Evolutionary conservation across 306 rosid species (phyloP).

Genomic region (Medicago lupulina): DNA sequence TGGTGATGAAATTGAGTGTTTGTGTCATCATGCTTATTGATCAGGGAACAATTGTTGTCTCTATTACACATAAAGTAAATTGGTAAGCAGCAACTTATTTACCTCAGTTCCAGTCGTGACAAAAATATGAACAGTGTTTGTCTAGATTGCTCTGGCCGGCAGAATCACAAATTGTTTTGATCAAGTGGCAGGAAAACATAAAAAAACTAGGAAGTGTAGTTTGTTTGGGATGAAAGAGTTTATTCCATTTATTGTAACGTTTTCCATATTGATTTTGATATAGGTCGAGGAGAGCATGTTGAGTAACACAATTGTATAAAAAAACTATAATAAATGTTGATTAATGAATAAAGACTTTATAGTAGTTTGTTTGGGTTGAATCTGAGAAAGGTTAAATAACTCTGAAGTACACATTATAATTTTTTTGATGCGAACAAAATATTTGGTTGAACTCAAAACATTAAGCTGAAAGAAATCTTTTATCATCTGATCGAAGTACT

Average conservation of each 20-base stretch:
- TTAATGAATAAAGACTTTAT: too few relatives aligned
- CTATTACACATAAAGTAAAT: conserved; percentile 24
- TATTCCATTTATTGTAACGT: conserved; percentile 2
- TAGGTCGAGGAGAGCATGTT: too few relatives aligned
- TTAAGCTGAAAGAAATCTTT: too few relatives aligned
- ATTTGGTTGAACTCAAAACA: too few relatives aligned
- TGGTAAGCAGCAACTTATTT: conserved; percentile 37
- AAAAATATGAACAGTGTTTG: conserved; percentile 19
- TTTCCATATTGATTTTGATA: neutral
- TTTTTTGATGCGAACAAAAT: too few relatives aligned
- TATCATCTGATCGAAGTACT: too few relatives aligned
- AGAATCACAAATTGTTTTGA: conserved; percentile 3
- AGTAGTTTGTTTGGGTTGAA: too few relatives aligned
- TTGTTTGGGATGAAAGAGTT: conserved; percentile 10
- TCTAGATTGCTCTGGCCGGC: conserved; percentile 33
- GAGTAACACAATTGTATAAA: neutral
- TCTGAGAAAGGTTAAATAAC: too few relatives aligned
- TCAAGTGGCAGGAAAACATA: conserved; percentile 1
- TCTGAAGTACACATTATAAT: too few relatives aligned
- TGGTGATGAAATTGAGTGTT: conserved; percentile 6
- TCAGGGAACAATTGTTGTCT: conserved; percentile 27
- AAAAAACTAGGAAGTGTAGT: neutral
- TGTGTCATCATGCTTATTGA: conserved; percentile 28
- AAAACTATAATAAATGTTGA: too few relatives aligned
- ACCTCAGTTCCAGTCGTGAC: neutral